A percentile compares a stretch with the other conserved stretches of the same genome.
These are phyloP conservation scores for Boletus vermiculosoides DNA, from an alignment of 768 basidiomycete species.

Conservation along the genomic window DNA sequence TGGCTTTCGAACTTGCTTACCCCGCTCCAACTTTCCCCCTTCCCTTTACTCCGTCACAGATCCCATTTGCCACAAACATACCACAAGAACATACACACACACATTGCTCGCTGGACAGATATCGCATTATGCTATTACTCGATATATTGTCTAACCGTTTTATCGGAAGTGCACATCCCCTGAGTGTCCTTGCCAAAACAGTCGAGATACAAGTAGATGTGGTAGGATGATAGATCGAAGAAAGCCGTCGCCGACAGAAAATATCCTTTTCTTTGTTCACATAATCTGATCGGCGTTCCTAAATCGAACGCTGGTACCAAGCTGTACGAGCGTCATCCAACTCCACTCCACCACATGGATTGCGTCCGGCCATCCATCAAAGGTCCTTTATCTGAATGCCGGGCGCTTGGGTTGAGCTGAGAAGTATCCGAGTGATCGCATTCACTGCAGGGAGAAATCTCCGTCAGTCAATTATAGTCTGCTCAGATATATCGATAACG, in stretches of 20 bases:
- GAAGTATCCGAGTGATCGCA: slow-evolving; percentile 73
- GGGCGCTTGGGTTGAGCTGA: slow-evolving; percentile 87
- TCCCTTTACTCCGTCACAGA: not conserved
- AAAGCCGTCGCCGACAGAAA: slow-evolving; percentile 1
- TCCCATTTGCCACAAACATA: not conserved
- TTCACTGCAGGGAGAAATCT: slow-evolving; percentile 47
- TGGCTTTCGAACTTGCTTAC: not conserved
- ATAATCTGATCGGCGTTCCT: slow-evolving; percentile 25
- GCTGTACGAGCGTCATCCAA: slow-evolving; percentile 18
- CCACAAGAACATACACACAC: not conserved
- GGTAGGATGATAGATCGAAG: slow-evolving; percentile 2
- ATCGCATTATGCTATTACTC: not conserved
- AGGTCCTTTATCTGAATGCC: slow-evolving; percentile 84
- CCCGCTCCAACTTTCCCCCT: too few relatives aligned
- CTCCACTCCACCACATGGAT: slow-evolving; percentile 1
- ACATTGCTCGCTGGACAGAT: slow-evolving; percentile 1
- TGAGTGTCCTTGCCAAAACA: not conserved
- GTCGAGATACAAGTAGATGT: not conserved
- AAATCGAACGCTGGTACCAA: slow-evolving; percentile 22
- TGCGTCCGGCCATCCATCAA: slow-evolving; percentile 31
- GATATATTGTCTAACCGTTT: slow-evolving; percentile 1
- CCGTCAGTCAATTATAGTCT: slow-evolving; percentile 13
- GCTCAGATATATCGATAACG: not conserved
- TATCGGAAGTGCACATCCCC: not conserved
- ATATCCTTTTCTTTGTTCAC: not conserved